Evolutionary conservation across 164 flowering plant genomes (phyloP).

Genomic region (Warburgia ugandensis): DNA sequence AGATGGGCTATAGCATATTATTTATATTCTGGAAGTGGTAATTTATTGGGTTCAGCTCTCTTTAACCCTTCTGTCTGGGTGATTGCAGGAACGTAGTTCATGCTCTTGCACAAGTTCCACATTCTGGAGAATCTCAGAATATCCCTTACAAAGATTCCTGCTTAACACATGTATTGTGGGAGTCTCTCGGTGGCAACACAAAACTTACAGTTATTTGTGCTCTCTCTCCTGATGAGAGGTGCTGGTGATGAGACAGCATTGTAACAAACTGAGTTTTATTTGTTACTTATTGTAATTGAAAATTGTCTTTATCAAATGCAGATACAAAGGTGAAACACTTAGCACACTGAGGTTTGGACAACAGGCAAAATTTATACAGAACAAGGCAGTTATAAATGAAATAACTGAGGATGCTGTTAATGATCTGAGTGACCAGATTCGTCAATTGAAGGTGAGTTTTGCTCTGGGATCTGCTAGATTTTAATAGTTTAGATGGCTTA

Average conservation of each 20-base stretch:
- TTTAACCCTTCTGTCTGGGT: slow-evolving; percentile 4
- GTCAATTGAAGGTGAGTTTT: slow-evolving; percentile 80
- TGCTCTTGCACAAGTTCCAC: slow-evolving; percentile 44
- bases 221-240: slow-evolving; percentile 71
- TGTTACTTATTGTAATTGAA: neutral
- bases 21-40: no score
- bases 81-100: slow-evolving; percentile 65
- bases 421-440: slow-evolving; percentile 88
- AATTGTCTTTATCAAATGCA: slow-evolving; percentile 23
- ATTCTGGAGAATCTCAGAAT: slow-evolving; percentile 30
- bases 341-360: slow-evolving; percentile 88
- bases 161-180: slow-evolving; percentile 71
- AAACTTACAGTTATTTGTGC: slow-evolving; percentile 80
- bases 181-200: slow-evolving; percentile 92
- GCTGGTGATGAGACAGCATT: neutral
- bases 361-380: slow-evolving; percentile 47
- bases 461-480: neutral
- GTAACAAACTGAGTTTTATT: neutral
- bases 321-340: slow-evolving; percentile 56
- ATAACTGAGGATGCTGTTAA: slow-evolving; percentile 90
- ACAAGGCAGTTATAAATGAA: slow-evolving; percentile 85
- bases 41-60: neutral
- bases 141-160: slow-evolving; percentile 51
- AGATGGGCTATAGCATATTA: no score
- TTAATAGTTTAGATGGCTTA: neutral